These are phyloP conservation scores for Debaryomyces subglobosus DNA, from an alignment of 1,139 yeast species.

Conservation along the genomic window DNA sequence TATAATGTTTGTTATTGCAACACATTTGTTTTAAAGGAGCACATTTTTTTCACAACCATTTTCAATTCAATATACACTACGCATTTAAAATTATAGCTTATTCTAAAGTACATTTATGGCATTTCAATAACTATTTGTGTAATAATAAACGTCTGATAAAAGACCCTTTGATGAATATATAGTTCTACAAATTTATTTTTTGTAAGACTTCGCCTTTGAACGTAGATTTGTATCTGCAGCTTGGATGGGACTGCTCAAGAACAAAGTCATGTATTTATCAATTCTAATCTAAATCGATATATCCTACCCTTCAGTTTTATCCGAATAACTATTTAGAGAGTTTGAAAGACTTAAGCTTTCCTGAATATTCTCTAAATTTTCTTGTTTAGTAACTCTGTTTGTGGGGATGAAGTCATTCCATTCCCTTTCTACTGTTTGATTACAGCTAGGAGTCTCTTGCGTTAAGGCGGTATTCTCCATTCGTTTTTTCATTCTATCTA, in stretches of 20 bases:
- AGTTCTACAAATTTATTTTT: too few species aligned
- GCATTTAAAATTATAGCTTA: background rate
- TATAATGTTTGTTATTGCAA: background rate
- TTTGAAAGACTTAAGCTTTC: background rate
- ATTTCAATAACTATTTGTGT: too few species aligned
- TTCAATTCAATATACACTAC: constrained; percentile 1
- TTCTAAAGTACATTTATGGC: background rate
- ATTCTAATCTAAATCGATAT: background rate
- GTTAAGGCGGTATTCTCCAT: background rate
- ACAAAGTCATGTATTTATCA: background rate
- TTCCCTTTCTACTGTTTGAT: background rate
- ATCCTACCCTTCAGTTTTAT: background rate
- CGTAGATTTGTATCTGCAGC: background rate
- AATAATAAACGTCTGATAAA: too few species aligned
- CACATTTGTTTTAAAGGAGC: constrained; percentile 1
- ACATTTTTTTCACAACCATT: constrained; percentile 1
- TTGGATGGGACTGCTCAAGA: background rate
- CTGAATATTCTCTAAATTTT: background rate
- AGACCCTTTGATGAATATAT: too few species aligned
- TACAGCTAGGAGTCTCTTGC: background rate
- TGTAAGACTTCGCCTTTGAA: too few species aligned
- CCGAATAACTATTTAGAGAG: background rate
- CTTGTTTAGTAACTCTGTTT: background rate
- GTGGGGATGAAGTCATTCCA: constrained; percentile 2
- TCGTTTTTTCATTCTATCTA: background rate